Evolutionary conservation across 225 moss, liverwort and hornwort species (phyloP).

Genomic region (Polytrichum commune): DNA sequence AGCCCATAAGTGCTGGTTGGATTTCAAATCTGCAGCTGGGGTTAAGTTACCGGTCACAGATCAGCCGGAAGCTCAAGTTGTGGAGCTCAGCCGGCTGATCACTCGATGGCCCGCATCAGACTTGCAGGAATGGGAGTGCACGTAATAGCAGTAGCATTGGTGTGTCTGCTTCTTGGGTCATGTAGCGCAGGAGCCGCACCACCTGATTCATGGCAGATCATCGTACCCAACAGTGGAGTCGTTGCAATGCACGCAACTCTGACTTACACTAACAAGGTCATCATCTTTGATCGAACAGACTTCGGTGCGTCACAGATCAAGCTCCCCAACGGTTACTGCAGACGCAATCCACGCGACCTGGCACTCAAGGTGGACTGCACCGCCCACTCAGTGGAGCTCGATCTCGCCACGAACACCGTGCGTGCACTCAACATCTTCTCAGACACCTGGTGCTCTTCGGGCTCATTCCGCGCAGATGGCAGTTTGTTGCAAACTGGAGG

Average conservation of each 20-base stretch:
- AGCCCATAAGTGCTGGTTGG: no score
- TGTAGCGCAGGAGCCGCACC: constrained; percentile 6
- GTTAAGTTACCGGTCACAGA: no score
- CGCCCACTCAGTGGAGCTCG: constrained; percentile 36
- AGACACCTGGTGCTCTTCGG: constrained; percentile 43
- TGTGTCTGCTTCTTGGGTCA: constrained; percentile 5
- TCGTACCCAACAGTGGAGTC: constrained; percentile 25
- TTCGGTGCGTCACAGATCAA: constrained; percentile 23
- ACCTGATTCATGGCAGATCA: constrained; percentile 23
- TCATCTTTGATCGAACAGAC: constrained; percentile 34
- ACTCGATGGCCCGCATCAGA: no score
- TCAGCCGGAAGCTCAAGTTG: no score
- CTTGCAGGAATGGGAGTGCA: no score
- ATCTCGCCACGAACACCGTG: constrained; percentile 9
- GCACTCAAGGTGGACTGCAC: constrained; percentile 32
- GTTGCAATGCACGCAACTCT: constrained; percentile 34
- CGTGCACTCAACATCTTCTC: constrained; percentile 17
- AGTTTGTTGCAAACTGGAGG: constrained; percentile 31
- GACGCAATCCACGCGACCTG: constrained; percentile 24
- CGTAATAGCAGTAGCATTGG: no score
- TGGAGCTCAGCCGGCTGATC: no score
- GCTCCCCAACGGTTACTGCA: constrained; percentile 28
- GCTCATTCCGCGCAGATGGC: constrained; percentile 17
- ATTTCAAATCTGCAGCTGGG: no score
- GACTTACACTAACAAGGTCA: constrained; percentile 26